phyloP scores from a whole-genome alignment of 1,284 basidiomycete species.

The Sanghuangporus weigelae region DNA sequence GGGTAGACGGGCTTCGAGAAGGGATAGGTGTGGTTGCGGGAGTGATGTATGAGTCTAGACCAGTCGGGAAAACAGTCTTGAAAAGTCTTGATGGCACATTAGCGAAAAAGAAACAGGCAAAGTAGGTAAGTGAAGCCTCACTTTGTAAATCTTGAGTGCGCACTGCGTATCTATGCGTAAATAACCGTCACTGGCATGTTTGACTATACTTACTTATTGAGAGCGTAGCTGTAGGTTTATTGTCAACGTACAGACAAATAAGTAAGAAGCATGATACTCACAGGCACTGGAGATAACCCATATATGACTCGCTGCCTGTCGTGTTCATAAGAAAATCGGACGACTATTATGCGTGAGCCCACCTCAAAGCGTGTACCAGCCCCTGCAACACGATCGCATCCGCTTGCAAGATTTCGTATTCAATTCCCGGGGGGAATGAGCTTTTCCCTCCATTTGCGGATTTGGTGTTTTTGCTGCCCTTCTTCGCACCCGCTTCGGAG shows the following conservation, averaged over 20 bases:
- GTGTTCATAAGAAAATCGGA: neutral
- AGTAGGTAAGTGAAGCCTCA: constrained; percentile 24
- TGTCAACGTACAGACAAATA: neutral
- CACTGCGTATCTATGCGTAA: constrained; percentile 35
- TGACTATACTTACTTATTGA: constrained; percentile 45
- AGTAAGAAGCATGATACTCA: constrained; percentile 28
- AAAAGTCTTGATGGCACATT: constrained; percentile 43
- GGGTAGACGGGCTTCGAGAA: constrained; percentile 35
- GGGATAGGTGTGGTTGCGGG: constrained; percentile 41
- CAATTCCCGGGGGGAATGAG: constrained; percentile 52
- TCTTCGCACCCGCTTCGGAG: constrained; percentile 58
- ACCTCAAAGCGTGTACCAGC: constrained; percentile 65
- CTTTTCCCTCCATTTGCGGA: constrained; percentile 4
- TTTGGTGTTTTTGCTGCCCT: constrained; percentile 40
- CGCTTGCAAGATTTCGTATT: constrained; percentile 70
- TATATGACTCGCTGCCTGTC: constrained; percentile 60
- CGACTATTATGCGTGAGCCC: constrained; percentile 18
- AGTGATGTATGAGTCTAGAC: constrained; percentile 48
- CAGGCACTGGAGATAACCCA: constrained; percentile 75
- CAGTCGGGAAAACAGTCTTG: constrained; percentile 67
- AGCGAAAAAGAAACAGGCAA: neutral
- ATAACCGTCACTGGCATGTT: constrained; percentile 11
- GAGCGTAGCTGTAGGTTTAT: constrained; percentile 39
- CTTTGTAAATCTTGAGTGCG: constrained; percentile 72
- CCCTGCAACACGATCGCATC: constrained; percentile 67